Percentiles rank a stretch among this genome's conserved stretches.
Conservation (phyloP, 1,139 yeast genomes). For the Suhomyces anneliseae region DNA sequence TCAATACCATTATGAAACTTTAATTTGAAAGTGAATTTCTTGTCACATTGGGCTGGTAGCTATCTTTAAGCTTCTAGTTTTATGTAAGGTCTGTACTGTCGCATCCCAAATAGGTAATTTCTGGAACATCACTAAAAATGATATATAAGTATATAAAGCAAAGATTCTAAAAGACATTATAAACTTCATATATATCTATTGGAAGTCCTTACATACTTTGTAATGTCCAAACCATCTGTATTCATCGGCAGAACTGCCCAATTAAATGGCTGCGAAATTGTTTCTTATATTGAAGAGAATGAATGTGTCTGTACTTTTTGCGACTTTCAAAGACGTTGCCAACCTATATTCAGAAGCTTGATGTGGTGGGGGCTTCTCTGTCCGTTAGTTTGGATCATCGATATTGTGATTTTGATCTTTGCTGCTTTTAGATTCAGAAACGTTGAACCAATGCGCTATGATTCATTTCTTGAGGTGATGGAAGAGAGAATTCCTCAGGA, state of each 20-base stretch:
- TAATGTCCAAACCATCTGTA: not conserved
- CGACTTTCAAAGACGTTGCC: slow-evolving; percentile 2
- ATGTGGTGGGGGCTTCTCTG: slow-evolving; percentile 21
- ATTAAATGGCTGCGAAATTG: not conserved
- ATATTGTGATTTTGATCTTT: slow-evolving; percentile 2
- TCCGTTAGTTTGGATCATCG: slow-evolving; percentile 27
- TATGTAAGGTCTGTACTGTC: not conserved
- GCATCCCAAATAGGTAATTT: slow-evolving; percentile 4
- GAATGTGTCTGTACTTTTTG: slow-evolving; percentile 22
- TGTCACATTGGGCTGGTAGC: too few relatives aligned
- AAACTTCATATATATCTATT: not conserved
- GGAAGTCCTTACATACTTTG: not conserved
- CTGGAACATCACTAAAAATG: not conserved
- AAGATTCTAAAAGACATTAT: not conserved
- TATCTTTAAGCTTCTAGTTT: too few relatives aligned
- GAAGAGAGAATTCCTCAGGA: slow-evolving; percentile 1
- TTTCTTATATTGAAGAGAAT: slow-evolving; percentile 4
- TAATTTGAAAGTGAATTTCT: too few relatives aligned
- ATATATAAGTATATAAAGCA: not conserved
- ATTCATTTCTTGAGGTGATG: slow-evolving; percentile 2
- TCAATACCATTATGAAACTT: too few relatives aligned
- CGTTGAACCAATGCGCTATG: slow-evolving; percentile 1
- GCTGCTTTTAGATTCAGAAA: not conserved
- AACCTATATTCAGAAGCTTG: slow-evolving; percentile 4
- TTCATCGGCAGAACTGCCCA: not conserved